These are phyloP conservation scores for Carex kokanica DNA, from an alignment of 176 grass and related monocot species.

Conservation along the genomic window DNA sequence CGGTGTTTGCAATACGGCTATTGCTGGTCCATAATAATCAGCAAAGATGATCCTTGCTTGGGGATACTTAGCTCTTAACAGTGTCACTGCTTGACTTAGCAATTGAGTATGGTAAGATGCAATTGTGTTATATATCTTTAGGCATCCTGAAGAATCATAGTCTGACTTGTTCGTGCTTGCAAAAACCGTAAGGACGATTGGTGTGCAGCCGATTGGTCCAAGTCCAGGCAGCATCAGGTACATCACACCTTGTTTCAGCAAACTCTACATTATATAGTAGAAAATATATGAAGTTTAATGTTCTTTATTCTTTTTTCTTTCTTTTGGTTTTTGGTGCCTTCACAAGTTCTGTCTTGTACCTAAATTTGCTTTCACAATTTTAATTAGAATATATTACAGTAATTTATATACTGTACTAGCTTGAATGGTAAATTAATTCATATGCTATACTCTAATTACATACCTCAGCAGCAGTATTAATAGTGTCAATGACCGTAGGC, in stretches of 20 bases:
- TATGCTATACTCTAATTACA: background rate
- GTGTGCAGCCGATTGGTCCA: constrained; percentile 29
- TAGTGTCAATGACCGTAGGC: constrained; percentile 8
- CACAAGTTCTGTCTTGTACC: background rate
- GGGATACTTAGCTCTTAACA: constrained; percentile 20
- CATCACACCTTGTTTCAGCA: constrained; percentile 28
- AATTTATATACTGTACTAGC: background rate
- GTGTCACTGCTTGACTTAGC: background rate
- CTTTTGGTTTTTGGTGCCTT: background rate
- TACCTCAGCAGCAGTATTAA: constrained; percentile 27
- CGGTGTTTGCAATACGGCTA: constrained; percentile 15
- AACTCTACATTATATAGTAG: constrained; percentile 3
- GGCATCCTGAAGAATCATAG: constrained; percentile 28
- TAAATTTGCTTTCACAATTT: background rate
- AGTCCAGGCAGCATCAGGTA: constrained; percentile 33
- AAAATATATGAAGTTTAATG: background rate
- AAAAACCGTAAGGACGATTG: constrained; percentile 22
- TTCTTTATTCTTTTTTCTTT: background rate
- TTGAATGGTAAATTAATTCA: background rate
- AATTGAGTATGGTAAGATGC: constrained; percentile 16
- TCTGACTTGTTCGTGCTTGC: background rate
- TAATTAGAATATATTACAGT: background rate
- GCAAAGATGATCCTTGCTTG: constrained; percentile 27
- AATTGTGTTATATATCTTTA: constrained; percentile 30
- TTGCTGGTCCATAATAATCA: constrained; percentile 23